Conservation (phyloP, 2,329 filamentous ascomycete genomes). For the Onygena corvina region DNA sequence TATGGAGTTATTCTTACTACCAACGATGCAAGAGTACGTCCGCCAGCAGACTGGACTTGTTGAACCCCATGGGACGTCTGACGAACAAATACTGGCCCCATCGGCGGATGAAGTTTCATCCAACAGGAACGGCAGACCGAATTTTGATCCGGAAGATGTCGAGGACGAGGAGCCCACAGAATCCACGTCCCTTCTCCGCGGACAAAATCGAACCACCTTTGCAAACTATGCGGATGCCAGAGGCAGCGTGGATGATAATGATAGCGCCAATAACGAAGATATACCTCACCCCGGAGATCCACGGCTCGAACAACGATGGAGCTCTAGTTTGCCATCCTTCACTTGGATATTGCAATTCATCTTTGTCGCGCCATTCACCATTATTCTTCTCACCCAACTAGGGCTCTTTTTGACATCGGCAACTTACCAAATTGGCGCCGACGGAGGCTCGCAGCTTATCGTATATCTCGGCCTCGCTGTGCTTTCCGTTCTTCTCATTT, state of each 20-base stretch:
- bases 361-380: constrained; percentile 61
- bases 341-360: constrained; percentile 82
- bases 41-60: constrained; percentile 40
- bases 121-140: constrained; percentile 12
- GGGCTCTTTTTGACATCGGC: constrained; percentile 60
- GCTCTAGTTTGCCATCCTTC: constrained; percentile 63
- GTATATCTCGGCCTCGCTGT: constrained; percentile 60
- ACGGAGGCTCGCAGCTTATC: constrained; percentile 60
- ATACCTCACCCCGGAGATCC: constrained; percentile 38
- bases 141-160: constrained; percentile 22
- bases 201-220: constrained; percentile 43
- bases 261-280: constrained; percentile 20
- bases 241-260: constrained; percentile 20
- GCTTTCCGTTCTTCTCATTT: constrained; percentile 58
- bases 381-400: constrained; percentile 66
- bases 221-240: constrained; percentile 38
- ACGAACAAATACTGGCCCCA: constrained; percentile 34
- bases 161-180: constrained; percentile 39
- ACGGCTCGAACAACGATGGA: constrained; percentile 75
- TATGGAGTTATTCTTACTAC: constrained; percentile 66
- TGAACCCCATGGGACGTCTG: constrained; percentile 21
- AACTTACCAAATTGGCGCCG: constrained; percentile 67
- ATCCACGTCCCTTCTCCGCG: constrained; percentile 45
- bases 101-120: constrained; percentile 29
- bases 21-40: constrained; percentile 58